Conservation (phyloP, 2,329 filamentous ascomycete species). For the Cladosporium velox region DNA sequence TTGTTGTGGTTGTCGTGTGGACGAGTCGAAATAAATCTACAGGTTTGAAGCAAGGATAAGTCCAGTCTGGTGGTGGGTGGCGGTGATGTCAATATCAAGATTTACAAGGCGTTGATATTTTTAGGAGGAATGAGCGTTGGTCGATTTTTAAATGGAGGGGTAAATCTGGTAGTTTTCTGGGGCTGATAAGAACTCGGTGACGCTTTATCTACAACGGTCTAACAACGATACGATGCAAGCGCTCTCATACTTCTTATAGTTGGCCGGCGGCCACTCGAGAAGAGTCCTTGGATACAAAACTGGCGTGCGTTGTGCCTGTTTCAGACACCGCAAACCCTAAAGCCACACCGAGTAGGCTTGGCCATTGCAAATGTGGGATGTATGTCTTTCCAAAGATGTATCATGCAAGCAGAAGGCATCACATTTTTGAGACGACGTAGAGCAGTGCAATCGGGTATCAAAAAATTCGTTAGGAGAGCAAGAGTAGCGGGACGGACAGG, state of each 20-base stretch:
- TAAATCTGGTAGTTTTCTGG: neutral
- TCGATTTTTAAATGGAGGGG: slow-evolving; percentile 5
- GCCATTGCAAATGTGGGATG: neutral
- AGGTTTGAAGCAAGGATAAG: neutral
- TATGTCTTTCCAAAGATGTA: neutral
- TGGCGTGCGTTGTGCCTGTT: neutral
- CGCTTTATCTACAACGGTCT: neutral
- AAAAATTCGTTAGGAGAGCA: slow-evolving; percentile 19
- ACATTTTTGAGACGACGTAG: neutral
- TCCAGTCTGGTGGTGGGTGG: neutral
- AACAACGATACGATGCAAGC: neutral
- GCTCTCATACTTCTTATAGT: neutral
- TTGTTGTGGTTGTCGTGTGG: slow-evolving; percentile 6
- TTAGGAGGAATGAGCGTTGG: neutral
- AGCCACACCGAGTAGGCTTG: neutral
- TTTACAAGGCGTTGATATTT: neutral
- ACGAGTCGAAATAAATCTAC: neutral
- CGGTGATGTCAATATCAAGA: neutral
- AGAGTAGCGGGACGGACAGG: slow-evolving; percentile 16
- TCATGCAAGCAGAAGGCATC: neutral
- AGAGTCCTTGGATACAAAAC: neutral
- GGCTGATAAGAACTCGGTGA: neutral
- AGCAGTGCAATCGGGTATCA: slow-evolving; percentile 15
- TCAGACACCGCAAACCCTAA: neutral
- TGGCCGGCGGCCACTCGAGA: neutral